These are phyloP conservation scores for Cairneyella variabilis DNA, from an alignment of 495 filamentous ascomycete species.

Conservation along the genomic window DNA sequence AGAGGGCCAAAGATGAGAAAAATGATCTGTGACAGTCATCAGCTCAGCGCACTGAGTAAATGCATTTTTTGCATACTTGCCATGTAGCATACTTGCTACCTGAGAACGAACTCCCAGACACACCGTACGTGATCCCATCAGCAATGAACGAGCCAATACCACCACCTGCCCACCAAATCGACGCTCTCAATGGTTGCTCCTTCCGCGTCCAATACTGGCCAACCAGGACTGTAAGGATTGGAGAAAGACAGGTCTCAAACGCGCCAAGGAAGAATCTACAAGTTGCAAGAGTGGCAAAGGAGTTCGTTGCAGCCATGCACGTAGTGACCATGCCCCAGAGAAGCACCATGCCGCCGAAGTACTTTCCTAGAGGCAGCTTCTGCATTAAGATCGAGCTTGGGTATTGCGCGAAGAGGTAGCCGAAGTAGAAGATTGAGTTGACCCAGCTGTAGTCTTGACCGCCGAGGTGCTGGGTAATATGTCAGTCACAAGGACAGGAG, in stretches of 20 bases:
- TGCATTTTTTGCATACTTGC: slow-evolving; percentile 2
- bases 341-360: slow-evolving; percentile 23
- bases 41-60: neutral
- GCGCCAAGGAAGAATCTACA: slow-evolving; percentile 15
- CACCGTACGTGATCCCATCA: slow-evolving; percentile 1
- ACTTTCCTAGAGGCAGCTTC: slow-evolving; percentile 41
- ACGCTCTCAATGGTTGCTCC: slow-evolving; percentile 53
- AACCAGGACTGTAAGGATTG: slow-evolving; percentile 56
- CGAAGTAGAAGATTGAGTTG: slow-evolving; percentile 22
- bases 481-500: too few relatives aligned
- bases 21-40: slow-evolving; percentile 30
- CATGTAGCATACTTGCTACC: slow-evolving; percentile 1
- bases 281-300: slow-evolving; percentile 16
- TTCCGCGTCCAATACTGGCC: slow-evolving; percentile 59
- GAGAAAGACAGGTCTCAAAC: slow-evolving; percentile 41
- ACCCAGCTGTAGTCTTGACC: too few relatives aligned
- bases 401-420: slow-evolving; percentile 38
- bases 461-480: too few relatives aligned
- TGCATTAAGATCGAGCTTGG: slow-evolving; percentile 43
- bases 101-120: neutral
- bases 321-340: slow-evolving; percentile 4
- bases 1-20: slow-evolving; percentile 63
- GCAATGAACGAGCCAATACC: slow-evolving; percentile 45
- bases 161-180: slow-evolving; percentile 61
- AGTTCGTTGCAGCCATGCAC: neutral